These are phyloP conservation scores for Akanthomyces uredinophilus DNA, from an alignment of 2,329 filamentous ascomycete genomes.

Conservation along the genomic window DNA sequence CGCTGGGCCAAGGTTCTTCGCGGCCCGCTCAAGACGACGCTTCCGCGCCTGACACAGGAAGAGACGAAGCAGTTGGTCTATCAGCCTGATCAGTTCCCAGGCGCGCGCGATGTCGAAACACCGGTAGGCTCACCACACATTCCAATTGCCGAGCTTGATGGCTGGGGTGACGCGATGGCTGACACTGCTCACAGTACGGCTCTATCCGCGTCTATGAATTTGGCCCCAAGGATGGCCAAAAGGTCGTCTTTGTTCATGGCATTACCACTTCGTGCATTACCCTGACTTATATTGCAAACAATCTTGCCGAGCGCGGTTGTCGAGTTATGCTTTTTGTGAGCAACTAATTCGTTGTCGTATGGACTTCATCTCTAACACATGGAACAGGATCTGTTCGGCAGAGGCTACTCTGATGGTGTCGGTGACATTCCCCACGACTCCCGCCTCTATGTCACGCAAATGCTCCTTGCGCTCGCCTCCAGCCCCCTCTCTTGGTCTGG, in stretches of 20 bases:
- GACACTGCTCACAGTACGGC: constrained; percentile 50
- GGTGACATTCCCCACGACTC: constrained; percentile 65
- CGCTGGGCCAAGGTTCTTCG: constrained; percentile 34
- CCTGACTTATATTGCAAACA: constrained; percentile 60
- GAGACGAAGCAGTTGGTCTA: constrained; percentile 46
- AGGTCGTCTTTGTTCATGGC: constrained; percentile 74
- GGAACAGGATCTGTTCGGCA: constrained; percentile 60
- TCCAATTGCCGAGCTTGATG: not conserved
- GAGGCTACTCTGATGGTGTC: constrained; percentile 62
- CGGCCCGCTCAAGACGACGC: constrained; percentile 40
- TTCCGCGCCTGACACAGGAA: constrained; percentile 31
- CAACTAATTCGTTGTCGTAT: not conserved
- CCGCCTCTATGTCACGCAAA: constrained; percentile 68
- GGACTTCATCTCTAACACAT: not conserved
- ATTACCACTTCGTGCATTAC: constrained; percentile 79
- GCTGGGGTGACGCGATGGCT: not conserved
- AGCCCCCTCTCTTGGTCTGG: constrained; percentile 66
- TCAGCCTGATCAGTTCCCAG: constrained; percentile 63
- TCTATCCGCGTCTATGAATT: constrained; percentile 77
- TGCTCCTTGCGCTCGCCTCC: constrained; percentile 64
- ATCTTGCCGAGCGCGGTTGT: constrained; percentile 63
- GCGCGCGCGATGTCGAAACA: constrained; percentile 66
- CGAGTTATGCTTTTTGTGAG: constrained; percentile 73
- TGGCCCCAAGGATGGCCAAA: constrained; percentile 66
- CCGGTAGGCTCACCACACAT: constrained; percentile 41